A percentile compares a stretch with the other conserved stretches of the same genome.
Conservation (phyloP, 176 grass and related monocot genomes). For the Olyra latifolia region DNA sequence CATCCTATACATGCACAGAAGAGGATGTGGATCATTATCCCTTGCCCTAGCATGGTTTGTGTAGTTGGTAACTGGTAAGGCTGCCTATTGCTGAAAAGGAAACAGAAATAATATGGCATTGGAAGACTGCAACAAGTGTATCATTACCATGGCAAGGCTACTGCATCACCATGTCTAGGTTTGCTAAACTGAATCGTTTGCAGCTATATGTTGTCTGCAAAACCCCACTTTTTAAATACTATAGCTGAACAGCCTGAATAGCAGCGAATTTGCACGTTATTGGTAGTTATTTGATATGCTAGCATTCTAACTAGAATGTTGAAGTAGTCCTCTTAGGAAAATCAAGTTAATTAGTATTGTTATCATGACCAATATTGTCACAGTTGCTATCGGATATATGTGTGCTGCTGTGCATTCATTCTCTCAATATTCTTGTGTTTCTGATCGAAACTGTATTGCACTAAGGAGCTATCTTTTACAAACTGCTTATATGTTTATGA, state of each 20-base stretch:
- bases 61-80: constrained; percentile 87
- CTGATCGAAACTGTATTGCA: too few species aligned
- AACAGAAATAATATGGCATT: constrained; percentile 38
- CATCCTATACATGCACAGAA: constrained; percentile 52
- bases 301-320: not conserved
- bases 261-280: not conserved
- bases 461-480: not conserved
- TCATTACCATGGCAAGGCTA: constrained; percentile 48
- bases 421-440: not conserved
- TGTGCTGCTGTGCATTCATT: not conserved
- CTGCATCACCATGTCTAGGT: constrained; percentile 58
- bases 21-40: constrained; percentile 63
- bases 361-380: not conserved
- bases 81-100: constrained; percentile 54
- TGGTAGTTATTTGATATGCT: constrained; percentile 21
- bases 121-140: constrained; percentile 50
- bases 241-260: constrained; percentile 29
- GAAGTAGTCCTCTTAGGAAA: not conserved
- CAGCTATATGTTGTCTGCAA: constrained; percentile 37
- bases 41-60: constrained; percentile 49
- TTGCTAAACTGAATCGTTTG: constrained; percentile 55
- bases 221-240: constrained; percentile 18
- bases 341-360: constrained; percentile 11
- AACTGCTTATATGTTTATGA: constrained; percentile 23
- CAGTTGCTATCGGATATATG: not conserved